These are phyloP conservation scores for Entonaema liquescens DNA, from an alignment of 495 filamentous ascomycete genomes.

Conservation along the genomic window DNA sequence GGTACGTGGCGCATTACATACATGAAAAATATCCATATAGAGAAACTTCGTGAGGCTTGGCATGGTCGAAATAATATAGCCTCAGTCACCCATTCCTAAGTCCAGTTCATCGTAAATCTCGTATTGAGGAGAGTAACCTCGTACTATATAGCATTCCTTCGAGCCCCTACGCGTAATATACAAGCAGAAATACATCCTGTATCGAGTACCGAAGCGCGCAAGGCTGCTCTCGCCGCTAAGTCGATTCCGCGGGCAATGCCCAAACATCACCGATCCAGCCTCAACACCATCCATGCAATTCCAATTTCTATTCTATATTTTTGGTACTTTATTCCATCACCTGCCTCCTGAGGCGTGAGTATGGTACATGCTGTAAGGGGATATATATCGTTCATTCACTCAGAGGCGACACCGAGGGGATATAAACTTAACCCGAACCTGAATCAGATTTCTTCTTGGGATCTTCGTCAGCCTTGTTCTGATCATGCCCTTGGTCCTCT, in stretches of 20 bases:
- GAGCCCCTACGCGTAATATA: conserved; percentile 31
- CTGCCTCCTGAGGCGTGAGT: conserved; percentile 17
- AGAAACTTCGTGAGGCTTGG: neutral
- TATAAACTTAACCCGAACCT: conserved; percentile 46
- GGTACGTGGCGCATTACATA: conserved; percentile 6
- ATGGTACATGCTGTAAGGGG: conserved; percentile 32
- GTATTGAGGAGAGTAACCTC: conserved; percentile 47
- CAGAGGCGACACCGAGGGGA: neutral
- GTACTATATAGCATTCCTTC: conserved; percentile 26
- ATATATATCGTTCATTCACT: neutral
- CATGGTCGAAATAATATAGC: neutral
- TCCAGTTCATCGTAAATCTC: conserved; percentile 26
- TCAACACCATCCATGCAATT: conserved; percentile 37
- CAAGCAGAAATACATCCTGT: conserved; percentile 28
- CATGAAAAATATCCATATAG: neutral
- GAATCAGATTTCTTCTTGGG: conserved; percentile 69
- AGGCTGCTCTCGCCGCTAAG: conserved; percentile 27
- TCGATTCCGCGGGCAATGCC: conserved; percentile 16
- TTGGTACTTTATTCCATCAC: conserved; percentile 7
- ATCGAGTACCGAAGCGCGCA: conserved; percentile 21
- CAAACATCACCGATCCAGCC: conserved; percentile 20
- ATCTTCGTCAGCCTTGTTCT: conserved; percentile 52
- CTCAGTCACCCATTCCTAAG: neutral
- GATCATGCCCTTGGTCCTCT: conserved; percentile 42
- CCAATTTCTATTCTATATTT: conserved; percentile 41